Conservation (phyloP, 2,329 filamentous ascomycete genomes). For the Aaosphaeria pasadenensis region DNA sequence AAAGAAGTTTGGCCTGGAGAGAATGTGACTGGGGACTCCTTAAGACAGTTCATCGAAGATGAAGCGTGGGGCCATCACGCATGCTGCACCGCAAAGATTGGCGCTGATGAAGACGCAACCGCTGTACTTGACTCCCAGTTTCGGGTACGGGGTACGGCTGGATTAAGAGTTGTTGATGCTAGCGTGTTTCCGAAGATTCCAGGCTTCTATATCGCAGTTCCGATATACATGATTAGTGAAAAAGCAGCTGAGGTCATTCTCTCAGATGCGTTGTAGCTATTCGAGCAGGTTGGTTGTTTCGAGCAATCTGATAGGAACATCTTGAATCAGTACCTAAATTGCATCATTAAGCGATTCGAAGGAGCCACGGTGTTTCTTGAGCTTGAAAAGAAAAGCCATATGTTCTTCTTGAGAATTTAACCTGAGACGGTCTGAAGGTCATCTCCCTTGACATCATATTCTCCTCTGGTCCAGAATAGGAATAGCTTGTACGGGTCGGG, state of each 20-base stretch:
- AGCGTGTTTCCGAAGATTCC: slow-evolving; percentile 27
- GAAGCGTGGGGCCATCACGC: slow-evolving; percentile 48
- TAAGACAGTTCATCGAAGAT: slow-evolving; percentile 27
- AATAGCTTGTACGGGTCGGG: not conserved
- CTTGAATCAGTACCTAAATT: too few relatives aligned
- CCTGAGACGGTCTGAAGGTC: too few relatives aligned
- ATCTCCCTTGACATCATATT: not conserved
- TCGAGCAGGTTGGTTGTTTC: too few relatives aligned
- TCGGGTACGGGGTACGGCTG: slow-evolving; percentile 47
- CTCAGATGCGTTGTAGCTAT: not conserved
- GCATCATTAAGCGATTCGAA: too few relatives aligned
- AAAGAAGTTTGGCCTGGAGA: slow-evolving; percentile 49
- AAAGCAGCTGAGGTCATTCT: slow-evolving; percentile 57
- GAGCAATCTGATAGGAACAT: too few relatives aligned
- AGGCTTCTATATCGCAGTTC: slow-evolving; percentile 49
- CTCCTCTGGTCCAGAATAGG: not conserved
- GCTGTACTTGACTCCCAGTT: slow-evolving; percentile 52
- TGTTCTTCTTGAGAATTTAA: too few relatives aligned
- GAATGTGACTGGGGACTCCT: slow-evolving; percentile 42
- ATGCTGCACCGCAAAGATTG: slow-evolving; percentile 55
- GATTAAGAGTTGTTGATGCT: slow-evolving; percentile 43
- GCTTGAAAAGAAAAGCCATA: too few relatives aligned
- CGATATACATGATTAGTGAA: slow-evolving; percentile 55
- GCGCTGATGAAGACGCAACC: slow-evolving; percentile 41
- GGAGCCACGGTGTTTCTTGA: too few relatives aligned